These are phyloP conservation scores for Melampsora larici-populina DNA, from an alignment of 1,284 basidiomycete species.

Conservation along the genomic window DNA sequence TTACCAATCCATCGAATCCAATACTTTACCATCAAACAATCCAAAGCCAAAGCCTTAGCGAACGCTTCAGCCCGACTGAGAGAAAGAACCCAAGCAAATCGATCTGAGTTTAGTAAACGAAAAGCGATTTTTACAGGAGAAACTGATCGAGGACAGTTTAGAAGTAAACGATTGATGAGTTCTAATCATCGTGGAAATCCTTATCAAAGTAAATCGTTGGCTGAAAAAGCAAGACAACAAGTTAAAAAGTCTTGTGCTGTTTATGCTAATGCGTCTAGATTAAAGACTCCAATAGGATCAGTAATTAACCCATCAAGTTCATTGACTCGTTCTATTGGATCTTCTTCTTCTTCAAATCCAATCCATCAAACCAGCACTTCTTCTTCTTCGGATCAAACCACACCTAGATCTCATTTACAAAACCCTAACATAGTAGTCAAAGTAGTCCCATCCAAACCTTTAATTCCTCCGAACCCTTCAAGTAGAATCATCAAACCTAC, in stretches of 20 bases:
- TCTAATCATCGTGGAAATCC: constrained; percentile 9
- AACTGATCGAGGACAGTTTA: constrained; percentile 16
- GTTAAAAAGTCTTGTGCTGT: constrained; percentile 34
- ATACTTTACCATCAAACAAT: constrained; percentile 16
- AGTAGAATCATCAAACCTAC: neutral
- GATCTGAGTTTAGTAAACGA: constrained; percentile 27
- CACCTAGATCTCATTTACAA: neutral
- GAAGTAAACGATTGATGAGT: constrained; percentile 23
- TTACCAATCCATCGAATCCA: constrained; percentile 25
- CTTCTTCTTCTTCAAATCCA: neutral
- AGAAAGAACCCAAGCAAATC: constrained; percentile 23
- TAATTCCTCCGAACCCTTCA: neutral
- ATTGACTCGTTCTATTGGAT: no score
- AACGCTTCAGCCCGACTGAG: constrained; percentile 29
- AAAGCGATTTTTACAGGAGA: constrained; percentile 35
- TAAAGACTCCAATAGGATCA: neutral
- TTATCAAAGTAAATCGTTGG: constrained; percentile 16
- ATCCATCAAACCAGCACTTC: neutral
- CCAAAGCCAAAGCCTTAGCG: constrained; percentile 27
- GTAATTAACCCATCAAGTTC: neutral
- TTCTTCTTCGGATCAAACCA: neutral
- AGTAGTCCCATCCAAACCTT: neutral
- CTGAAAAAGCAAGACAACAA: constrained; percentile 38
- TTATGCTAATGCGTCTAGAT: constrained; percentile 24
- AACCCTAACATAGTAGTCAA: neutral